A percentile compares a stretch with the other conserved stretches of the same genome.
These are phyloP conservation scores for Spergularia bocconei DNA, from an alignment of 148 eudicot genomes.

Conservation along the genomic window DNA sequence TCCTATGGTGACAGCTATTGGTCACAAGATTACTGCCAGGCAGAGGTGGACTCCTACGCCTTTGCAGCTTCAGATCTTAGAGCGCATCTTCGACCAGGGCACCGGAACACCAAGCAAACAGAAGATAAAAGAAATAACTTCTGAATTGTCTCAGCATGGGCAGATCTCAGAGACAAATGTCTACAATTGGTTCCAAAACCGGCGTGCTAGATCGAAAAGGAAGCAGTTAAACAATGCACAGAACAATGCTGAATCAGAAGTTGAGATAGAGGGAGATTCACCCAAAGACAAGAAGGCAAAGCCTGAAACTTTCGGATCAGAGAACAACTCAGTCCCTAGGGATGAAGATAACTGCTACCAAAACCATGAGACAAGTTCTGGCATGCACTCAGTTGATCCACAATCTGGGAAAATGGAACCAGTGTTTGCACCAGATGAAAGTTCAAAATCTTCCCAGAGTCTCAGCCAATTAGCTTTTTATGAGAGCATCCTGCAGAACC, in stretches of 20 bases:
- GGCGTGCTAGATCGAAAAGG: slow-evolving; percentile 89
- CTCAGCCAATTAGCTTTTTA: slow-evolving; percentile 62
- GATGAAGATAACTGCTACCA: slow-evolving; percentile 59
- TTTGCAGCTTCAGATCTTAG: slow-evolving; percentile 78
- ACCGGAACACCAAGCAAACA: slow-evolving; percentile 90
- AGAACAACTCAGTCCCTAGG: slow-evolving; percentile 39
- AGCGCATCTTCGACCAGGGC: slow-evolving; percentile 82
- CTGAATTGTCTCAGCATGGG: slow-evolving; percentile 75
- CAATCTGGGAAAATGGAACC: slow-evolving; percentile 51
- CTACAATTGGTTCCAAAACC: slow-evolving; percentile 92
- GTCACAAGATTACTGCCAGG: slow-evolving; percentile 68
- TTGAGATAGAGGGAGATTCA: slow-evolving; percentile 71
- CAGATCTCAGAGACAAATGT: slow-evolving; percentile 92
- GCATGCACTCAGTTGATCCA: slow-evolving; percentile 44
- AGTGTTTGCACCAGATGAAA: slow-evolving; percentile 44
- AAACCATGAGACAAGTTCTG: slow-evolving; percentile 57
- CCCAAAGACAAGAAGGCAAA: slow-evolving; percentile 73
- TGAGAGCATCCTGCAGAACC: slow-evolving; percentile 55
- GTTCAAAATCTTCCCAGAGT: slow-evolving; percentile 44
- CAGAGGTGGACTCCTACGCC: slow-evolving; percentile 95
- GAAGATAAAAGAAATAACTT: slow-evolving; percentile 83
- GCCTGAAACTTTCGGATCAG: slow-evolving; percentile 61
- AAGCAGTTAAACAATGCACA: slow-evolving; percentile 59
- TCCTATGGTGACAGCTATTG: slow-evolving; percentile 65
- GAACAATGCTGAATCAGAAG: slow-evolving; percentile 78